Conservation (phyloP, 2,329 filamentous ascomycete species). For the Verticillium albo-atrum region DNA sequence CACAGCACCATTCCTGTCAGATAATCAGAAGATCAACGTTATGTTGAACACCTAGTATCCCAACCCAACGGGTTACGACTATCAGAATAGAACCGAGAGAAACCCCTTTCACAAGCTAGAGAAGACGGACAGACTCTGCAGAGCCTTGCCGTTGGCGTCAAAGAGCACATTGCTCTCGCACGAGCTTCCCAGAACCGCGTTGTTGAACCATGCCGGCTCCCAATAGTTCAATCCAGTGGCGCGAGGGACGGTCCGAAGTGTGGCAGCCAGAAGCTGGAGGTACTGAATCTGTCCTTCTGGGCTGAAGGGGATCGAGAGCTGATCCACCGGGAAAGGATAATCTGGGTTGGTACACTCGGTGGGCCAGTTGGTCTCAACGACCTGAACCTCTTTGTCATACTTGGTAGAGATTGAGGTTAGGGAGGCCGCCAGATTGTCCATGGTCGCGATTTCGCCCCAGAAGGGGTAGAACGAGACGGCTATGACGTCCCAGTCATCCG, state of each 20-base stretch:
- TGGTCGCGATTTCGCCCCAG: background rate
- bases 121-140: background rate
- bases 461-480: constrained; percentile 2
- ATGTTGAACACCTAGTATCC: too few relatives aligned
- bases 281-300: background rate
- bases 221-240: background rate
- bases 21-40: too few relatives aligned
- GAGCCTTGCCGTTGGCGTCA: background rate
- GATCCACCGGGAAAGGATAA: background rate
- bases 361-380: constrained; percentile 1
- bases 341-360: background rate
- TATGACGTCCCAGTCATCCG: background rate
- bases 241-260: background rate
- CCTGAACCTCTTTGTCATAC: constrained; percentile 1
- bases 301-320: background rate
- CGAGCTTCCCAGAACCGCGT: background rate
- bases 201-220: background rate
- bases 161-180: constrained; percentile 1
- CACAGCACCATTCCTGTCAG: too few relatives aligned
- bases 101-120: too few relatives aligned
- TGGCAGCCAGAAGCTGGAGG: background rate
- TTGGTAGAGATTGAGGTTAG: background rate
- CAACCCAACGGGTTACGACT: too few relatives aligned
- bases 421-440: background rate
- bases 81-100: too few relatives aligned